Conservation (phyloP, 352 stramenopile genomes). For the Globisporangium carolinianum region DNA sequence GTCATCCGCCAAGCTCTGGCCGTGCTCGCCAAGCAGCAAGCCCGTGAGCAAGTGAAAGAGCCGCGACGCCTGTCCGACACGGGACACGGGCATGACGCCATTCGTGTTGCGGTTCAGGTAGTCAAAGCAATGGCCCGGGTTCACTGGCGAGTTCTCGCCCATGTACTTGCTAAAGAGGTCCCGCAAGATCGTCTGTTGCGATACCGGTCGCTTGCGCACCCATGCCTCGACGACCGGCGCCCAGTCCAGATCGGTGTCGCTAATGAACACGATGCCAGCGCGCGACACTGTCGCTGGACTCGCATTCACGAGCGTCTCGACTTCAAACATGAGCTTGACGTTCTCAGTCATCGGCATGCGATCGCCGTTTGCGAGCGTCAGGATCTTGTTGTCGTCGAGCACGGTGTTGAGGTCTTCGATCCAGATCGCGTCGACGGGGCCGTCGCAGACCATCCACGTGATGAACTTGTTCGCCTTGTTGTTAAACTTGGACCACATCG, state of each 20-base stretch:
- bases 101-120: constrained; percentile 93
- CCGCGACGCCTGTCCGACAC: constrained; percentile 78
- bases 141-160: constrained; percentile 90
- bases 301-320: constrained; percentile 96
- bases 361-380: constrained; percentile 96
- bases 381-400: constrained; percentile 97
- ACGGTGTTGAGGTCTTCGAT: constrained; percentile 98
- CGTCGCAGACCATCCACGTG: constrained; percentile 98
- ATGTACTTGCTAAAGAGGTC: constrained; percentile 96
- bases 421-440: constrained; percentile 97
- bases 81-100: constrained; percentile 92
- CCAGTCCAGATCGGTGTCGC: constrained; percentile 97
- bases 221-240: constrained; percentile 94
- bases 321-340: constrained; percentile 97
- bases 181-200: constrained; percentile 86
- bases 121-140: constrained; percentile 94
- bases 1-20: constrained; percentile 58
- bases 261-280: constrained; percentile 98
- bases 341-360: constrained; percentile 98
- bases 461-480: constrained; percentile 97
- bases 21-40: constrained; percentile 83
- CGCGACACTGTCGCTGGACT: constrained; percentile 96
- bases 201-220: constrained; percentile 88
- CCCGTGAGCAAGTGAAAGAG: constrained; percentile 88
- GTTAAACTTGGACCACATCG: constrained; percentile 98